Conservation (phyloP, 1,284 basidiomycete genomes). For the Malassezia restricta region DNA sequence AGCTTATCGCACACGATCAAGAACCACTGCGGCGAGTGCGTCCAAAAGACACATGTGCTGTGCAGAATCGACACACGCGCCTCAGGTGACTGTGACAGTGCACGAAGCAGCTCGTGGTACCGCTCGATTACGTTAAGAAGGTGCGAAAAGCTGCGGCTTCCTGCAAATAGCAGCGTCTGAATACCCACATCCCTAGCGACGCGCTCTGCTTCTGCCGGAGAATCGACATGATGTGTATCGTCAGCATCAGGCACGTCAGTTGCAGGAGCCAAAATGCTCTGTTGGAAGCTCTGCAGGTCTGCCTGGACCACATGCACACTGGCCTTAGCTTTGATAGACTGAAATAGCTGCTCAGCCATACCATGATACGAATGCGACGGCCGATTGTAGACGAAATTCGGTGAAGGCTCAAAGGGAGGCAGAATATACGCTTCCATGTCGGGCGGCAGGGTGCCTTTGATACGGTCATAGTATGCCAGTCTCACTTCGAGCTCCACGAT, state of each 20-base stretch:
- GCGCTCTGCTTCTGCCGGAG: conserved; percentile 53
- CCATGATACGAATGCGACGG: conserved; percentile 64
- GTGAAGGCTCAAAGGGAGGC: conserved; percentile 63
- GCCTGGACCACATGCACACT: conserved; percentile 62
- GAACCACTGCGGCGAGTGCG: conserved; percentile 52
- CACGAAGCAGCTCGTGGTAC: conserved; percentile 76
- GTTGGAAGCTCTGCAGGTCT: conserved; percentile 55
- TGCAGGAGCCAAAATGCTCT: conserved; percentile 44
- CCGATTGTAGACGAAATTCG: conserved; percentile 66
- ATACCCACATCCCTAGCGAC: conserved; percentile 67
- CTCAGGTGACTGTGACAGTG: conserved; percentile 54
- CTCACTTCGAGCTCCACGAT: conserved; percentile 81
- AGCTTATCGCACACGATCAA: conserved; percentile 83
- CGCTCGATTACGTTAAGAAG: conserved; percentile 91
- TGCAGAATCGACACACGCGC: conserved; percentile 53
- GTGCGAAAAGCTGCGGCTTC: conserved; percentile 91
- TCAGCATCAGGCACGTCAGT: conserved; percentile 53
- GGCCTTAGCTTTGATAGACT: conserved; percentile 63
- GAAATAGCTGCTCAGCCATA: conserved; percentile 66
- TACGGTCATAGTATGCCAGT: conserved; percentile 82
- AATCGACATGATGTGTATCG: conserved; percentile 27
- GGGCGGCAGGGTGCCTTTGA: conserved; percentile 77
- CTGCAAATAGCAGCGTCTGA: conserved; percentile 78
- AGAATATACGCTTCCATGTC: conserved; percentile 58
- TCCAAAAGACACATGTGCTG: conserved; percentile 60